phyloP scores from a whole-genome alignment of 441 rosid species.

The Hura crepitans region DNA sequence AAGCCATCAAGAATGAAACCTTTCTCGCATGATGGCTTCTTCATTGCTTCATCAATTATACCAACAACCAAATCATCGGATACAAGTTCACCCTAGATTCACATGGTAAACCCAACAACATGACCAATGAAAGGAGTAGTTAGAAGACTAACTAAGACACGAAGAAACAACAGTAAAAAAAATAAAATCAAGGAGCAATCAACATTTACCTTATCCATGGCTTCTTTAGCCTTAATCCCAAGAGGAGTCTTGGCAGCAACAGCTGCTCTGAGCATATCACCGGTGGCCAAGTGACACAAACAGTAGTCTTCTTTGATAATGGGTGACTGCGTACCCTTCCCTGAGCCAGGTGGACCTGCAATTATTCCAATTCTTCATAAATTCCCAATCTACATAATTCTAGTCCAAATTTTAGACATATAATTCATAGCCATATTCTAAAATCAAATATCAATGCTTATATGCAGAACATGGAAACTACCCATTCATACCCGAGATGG shows the following conservation, averaged over 20 bases:
- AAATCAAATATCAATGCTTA: background rate
- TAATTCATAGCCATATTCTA: background rate
- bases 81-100: slow-evolving; percentile 74
- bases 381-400: background rate
- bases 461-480: background rate
- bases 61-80: slow-evolving; percentile 95
- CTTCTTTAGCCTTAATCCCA: slow-evolving; percentile 89
- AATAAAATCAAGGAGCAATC: background rate
- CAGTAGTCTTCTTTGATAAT: slow-evolving; percentile 85
- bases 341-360: slow-evolving; percentile 96
- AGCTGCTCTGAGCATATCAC: slow-evolving; percentile 96
- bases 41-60: slow-evolving; percentile 89
- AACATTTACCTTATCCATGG: slow-evolving; percentile 79
- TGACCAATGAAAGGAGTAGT: slow-evolving; percentile 17
- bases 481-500: background rate
- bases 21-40: slow-evolving; percentile 83
- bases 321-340: slow-evolving; percentile 95
- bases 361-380: background rate
- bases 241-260: slow-evolving; percentile 90
- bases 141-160: background rate
- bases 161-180: background rate
- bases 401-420: background rate
- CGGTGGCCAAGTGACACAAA: slow-evolving; percentile 93
- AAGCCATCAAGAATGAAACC: slow-evolving; percentile 98
- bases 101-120: slow-evolving; percentile 20